A percentile compares a stretch with the other conserved stretches of the same genome.
These are phyloP conservation scores for Circinella minor DNA, from an alignment of 371 early-diverging fungal genomes.

Conservation along the genomic window DNA sequence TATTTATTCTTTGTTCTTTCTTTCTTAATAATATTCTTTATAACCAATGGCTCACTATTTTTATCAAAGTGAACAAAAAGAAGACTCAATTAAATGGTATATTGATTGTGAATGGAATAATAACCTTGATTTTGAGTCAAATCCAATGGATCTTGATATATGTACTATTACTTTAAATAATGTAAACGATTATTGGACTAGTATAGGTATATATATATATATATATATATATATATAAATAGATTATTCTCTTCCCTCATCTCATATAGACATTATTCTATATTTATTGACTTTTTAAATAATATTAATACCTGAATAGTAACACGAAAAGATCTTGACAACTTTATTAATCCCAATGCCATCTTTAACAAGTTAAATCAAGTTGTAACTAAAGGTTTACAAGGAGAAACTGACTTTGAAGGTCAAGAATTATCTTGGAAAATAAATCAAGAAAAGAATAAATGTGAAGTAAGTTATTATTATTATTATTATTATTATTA, in stretches of 20 bases:
- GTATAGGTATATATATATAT: not conserved
- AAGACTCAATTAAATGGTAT: not conserved
- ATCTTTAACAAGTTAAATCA: not conserved
- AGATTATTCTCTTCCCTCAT: too few species aligned
- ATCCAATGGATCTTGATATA: not conserved
- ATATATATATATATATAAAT: too few species aligned
- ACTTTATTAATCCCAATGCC: slow-evolving; percentile 5
- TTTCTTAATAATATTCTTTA: not conserved
- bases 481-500: not conserved
- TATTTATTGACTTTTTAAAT: not conserved
- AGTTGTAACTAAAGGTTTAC: slow-evolving; percentile 12
- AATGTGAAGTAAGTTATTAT: slow-evolving; percentile 17
- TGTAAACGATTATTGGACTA: slow-evolving; percentile 14
- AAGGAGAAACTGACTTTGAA: slow-evolving; percentile 18
- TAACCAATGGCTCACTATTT: slow-evolving; percentile 14
- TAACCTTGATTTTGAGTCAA: slow-evolving; percentile 12
- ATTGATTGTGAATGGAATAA: slow-evolving; percentile 20
- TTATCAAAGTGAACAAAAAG: slow-evolving; percentile 10
- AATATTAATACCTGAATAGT: not conserved
- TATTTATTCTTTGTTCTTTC: not conserved
- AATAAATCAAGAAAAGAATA: not conserved
- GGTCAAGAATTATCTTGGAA: slow-evolving; percentile 19
- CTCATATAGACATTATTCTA: not conserved
- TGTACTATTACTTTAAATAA: slow-evolving; percentile 15
- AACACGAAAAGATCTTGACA: slow-evolving; percentile 12